These are phyloP conservation scores for Lenwebbia sp. DNA, from an alignment of 345 rosid genomes.

Conservation along the genomic window DNA sequence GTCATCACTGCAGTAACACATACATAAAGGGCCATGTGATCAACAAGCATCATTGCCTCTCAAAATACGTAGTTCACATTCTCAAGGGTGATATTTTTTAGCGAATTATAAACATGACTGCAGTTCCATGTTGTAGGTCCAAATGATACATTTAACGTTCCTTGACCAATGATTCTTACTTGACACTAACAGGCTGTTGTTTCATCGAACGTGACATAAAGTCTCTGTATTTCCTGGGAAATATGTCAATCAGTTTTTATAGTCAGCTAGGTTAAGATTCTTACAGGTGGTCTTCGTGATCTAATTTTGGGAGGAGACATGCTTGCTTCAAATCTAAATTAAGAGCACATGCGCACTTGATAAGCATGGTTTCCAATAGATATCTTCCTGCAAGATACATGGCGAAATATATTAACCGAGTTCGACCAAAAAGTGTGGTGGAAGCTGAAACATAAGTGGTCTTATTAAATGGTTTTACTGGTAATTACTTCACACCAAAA, in stretches of 20 bases:
- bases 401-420: too few relatives aligned
- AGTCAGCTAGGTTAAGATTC: background rate
- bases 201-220: background rate
- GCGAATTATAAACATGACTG: background rate
- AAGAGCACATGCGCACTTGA: too few relatives aligned
- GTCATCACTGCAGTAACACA: too few relatives aligned
- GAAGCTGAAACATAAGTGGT: too few relatives aligned
- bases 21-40: background rate
- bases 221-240: background rate
- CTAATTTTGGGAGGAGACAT: background rate
- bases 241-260: background rate
- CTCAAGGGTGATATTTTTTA: background rate
- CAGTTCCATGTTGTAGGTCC: background rate
- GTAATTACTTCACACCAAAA: too few relatives aligned
- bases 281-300: background rate
- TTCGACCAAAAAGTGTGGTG: too few relatives aligned
- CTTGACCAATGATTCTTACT: background rate
- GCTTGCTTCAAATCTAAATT: too few relatives aligned
- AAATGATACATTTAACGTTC: background rate
- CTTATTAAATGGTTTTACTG: too few relatives aligned
- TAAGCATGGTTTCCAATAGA: too few relatives aligned
- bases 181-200: background rate
- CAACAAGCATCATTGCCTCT: background rate
- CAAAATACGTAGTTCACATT: background rate
- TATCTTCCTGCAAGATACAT: too few relatives aligned